Evolutionary conservation across 1,284 basidiomycete genomes (phyloP), one percentile per base, ranked within the genome.

Genomic region (Mycosarcoma mackinlayi): DNA sequence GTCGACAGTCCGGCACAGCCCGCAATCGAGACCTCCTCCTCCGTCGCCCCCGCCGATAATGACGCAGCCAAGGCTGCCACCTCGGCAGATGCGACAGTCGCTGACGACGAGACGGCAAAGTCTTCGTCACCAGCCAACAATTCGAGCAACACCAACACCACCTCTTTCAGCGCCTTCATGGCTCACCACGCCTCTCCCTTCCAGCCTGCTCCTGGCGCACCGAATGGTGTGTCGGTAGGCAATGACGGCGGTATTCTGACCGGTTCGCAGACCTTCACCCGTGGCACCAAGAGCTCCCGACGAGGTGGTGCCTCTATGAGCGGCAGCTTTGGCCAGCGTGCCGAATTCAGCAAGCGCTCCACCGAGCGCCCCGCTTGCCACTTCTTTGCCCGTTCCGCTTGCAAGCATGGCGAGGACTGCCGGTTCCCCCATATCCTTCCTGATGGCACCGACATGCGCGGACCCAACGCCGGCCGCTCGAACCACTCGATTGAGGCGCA

Each of bases 361-460:
- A 49, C 47, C n/a, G 76, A 76, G 50, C 65, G 77, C 34, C 78
- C 80, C 7, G 72, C 79, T 4, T 82, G 80, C 56, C 66, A 70
- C 53, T 82, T 82, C 63, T 82, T 82, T 35, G 70, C 73, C 7
- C 69, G 68, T n/a, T 71, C 75, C 6, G 66, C 69, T 8, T 82
- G 80, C 72, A 73, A 73, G 55, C 78, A 79, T 40, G 75, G 73
- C 21, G 77, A 80, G 40, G 78, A 81, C 25, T 82, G 80, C 60
- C 75, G 72, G 27, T 82, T 81, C 74, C 80, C 80, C 5, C 80
- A 82, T 62, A 73, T 80, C 31, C 67, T 82, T 5, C 70, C 79
- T 1, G 79, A 82, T 45, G 80, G 80, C 47, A 75, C 78, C 31
- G 79, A 82, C 40, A 76, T 74, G 10, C 73, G 79, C 6, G 69